A percentile compares a stretch with the other conserved stretches of the same genome.
Evolutionary conservation across 2,329 filamentous ascomycete species (phyloP).

Genomic region (Lasiodiplodia gonubiensis): DNA sequence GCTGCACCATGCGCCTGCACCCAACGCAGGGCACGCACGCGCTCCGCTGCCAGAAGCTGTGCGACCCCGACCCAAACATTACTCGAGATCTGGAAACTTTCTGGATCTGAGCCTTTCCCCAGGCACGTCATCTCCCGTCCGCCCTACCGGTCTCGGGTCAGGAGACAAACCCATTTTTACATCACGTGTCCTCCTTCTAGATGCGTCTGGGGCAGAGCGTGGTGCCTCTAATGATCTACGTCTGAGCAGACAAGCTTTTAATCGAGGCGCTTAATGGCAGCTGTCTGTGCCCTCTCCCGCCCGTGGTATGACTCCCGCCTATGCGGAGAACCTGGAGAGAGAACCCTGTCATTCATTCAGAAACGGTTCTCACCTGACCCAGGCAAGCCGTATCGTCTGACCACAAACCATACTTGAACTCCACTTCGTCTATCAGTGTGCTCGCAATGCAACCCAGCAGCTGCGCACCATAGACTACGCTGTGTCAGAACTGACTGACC

Average conservation of each 20-base stretch:
- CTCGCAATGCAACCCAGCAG: neutral
- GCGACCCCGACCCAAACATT: slow-evolving; percentile 19
- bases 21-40: slow-evolving; percentile 1
- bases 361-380: slow-evolving; percentile 21
- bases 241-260: slow-evolving; percentile 23
- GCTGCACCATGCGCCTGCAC: neutral
- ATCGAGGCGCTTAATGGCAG: slow-evolving; percentile 20
- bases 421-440: neutral
- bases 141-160: slow-evolving; percentile 6
- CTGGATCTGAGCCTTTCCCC: slow-evolving; percentile 18
- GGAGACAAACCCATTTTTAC: slow-evolving; percentile 25
- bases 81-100: slow-evolving; percentile 11
- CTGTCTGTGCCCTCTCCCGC: slow-evolving; percentile 20
- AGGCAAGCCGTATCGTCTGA: neutral
- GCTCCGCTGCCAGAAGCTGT: slow-evolving; percentile 1
- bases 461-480: neutral
- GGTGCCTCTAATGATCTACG: slow-evolving; percentile 27
- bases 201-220: slow-evolving; percentile 13
- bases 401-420: neutral
- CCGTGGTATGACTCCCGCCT: slow-evolving; percentile 11
- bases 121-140: slow-evolving; percentile 23
- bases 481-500: neutral
- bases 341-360: neutral
- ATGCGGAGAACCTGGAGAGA: slow-evolving; percentile 4
- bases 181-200: slow-evolving; percentile 26